Base-by-base conservation (phyloP, 2,329 filamentous ascomycete species). In the Onygenales sp. region DNA sequence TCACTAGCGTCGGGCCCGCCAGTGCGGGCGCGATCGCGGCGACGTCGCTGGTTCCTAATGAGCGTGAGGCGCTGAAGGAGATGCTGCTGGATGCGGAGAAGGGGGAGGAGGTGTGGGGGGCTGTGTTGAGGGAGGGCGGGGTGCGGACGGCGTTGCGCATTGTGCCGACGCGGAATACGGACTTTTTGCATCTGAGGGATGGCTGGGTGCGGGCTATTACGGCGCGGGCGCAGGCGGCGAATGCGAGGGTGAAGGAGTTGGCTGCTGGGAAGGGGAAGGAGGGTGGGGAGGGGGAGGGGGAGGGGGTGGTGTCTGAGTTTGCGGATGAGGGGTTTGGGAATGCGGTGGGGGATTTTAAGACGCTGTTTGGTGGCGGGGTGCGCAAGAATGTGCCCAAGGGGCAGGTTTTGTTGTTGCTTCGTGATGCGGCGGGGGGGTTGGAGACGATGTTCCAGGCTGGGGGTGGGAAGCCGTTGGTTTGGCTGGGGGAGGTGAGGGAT, bases 101-200 rank as follows among this genome's bases (percentile, higher is more conserved):
- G 59, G 84, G 88, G 58, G 85, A 87, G 59, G 76, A 81, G 59
- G 80, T 88, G 36, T 96, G 91, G 90, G 78, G 83, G 43, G 73
- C 78, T 11, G 75, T 95, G 2, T 72, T 97, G 31, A 75, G 76
- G 54, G 75, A 84, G 0, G 77, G 81, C 2, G 79, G 82, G 0
- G 81, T 92, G n/a, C 78, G 89, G 52, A 92, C 84, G 31, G 81
- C 85, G 0, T 84, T 95, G 72, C 81, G 92, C 45, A 86, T 98
- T 58, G 84, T 92, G 2, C 93, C 93, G 0, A 90, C 89, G n/a
- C 80, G 89, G 39, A 90, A 94, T 69, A 98, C 93, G 14, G 91
- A 97, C 70, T 97, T 96, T 70, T 83, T 85, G 59, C 93, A 98
- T 69, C 71, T 98, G 57, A 82, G 92, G 42, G 93, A 98, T 66